A percentile compares a stretch with the other conserved stretches of the same genome.
Conservation (phyloP, 2,329 filamentous ascomycete genomes). For the Drechslerella coelobrocha region DNA sequence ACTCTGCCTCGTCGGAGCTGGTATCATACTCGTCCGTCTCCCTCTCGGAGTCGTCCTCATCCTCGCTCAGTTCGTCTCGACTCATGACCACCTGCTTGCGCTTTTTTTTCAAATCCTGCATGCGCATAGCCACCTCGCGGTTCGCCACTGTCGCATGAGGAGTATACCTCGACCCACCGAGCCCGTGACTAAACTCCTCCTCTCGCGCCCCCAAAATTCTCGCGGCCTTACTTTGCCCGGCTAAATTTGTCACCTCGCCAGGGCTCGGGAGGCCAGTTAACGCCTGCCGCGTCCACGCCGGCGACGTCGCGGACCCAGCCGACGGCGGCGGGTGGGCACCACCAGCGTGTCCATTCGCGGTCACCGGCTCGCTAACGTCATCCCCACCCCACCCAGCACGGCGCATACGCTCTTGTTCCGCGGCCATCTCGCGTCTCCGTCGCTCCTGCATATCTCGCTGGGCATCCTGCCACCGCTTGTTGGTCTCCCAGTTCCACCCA, state of each 20-base stretch:
- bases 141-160: constrained; percentile 38
- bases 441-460: constrained; percentile 65
- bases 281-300: constrained; percentile 28
- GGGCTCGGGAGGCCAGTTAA: constrained; percentile 37
- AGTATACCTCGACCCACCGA: constrained; percentile 38
- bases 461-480: constrained; percentile 75
- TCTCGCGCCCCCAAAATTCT: constrained; percentile 39
- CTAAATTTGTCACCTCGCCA: constrained; percentile 11
- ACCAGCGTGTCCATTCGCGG: constrained; percentile 18
- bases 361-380: constrained; percentile 47
- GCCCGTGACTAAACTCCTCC: constrained; percentile 37
- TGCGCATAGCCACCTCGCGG: constrained; percentile 32
- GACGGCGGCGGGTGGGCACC: not conserved
- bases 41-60: constrained; percentile 4
- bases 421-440: constrained; percentile 68
- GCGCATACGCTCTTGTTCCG: constrained; percentile 69
- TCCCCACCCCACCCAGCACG: constrained; percentile 36
- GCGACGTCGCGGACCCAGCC: not conserved
- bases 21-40: constrained; percentile 36
- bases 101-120: constrained; percentile 45
- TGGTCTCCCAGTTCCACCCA: constrained; percentile 93
- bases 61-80: constrained; percentile 36
- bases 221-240: constrained; percentile 30
- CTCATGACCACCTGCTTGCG: constrained; percentile 28
- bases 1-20: constrained; percentile 24